Conservation (phyloP, 306 rosid genomes). For the Aeschynomene evenia region DNA sequence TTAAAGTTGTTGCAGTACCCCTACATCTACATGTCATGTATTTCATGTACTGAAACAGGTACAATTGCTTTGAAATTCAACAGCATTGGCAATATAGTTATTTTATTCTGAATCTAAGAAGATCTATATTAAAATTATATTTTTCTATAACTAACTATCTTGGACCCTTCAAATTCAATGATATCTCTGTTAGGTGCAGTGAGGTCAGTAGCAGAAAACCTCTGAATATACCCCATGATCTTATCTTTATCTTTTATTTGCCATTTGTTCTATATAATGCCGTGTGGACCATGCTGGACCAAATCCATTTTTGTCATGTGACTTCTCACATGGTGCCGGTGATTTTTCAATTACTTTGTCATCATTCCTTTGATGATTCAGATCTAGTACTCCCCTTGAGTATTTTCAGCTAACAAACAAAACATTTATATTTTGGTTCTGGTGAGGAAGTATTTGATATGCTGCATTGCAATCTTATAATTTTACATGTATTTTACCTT, state of each 20-base stretch:
- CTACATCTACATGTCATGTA: slow-evolving; percentile 16
- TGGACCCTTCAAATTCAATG: slow-evolving; percentile 5
- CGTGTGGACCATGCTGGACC: slow-evolving; percentile 4
- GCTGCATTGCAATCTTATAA: background rate
- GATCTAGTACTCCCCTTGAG: slow-evolving; percentile 26
- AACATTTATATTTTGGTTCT: background rate
- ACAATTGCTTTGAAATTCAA: background rate
- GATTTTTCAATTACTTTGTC: slow-evolving; percentile 1
- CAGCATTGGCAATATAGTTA: background rate
- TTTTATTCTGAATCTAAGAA: slow-evolving; percentile 10
- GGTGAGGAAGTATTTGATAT: background rate
- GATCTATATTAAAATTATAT: background rate
- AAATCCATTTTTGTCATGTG: slow-evolving; percentile 10
- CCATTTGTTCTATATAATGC: slow-evolving; percentile 20
- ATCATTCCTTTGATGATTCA: background rate
- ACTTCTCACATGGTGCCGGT: background rate
- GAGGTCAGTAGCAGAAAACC: background rate
- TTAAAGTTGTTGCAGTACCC: slow-evolving; percentile 33
- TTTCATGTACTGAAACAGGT: slow-evolving; percentile 12
- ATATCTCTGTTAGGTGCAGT: background rate
- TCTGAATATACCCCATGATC: background rate
- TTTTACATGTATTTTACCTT: background rate
- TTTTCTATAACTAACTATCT: background rate
- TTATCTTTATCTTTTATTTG: slow-evolving; percentile 4
- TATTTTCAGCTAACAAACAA: slow-evolving; percentile 25